phyloP scores from a whole-genome alignment of 345 rosid genomes.

The Euphorbia peplus region DNA sequence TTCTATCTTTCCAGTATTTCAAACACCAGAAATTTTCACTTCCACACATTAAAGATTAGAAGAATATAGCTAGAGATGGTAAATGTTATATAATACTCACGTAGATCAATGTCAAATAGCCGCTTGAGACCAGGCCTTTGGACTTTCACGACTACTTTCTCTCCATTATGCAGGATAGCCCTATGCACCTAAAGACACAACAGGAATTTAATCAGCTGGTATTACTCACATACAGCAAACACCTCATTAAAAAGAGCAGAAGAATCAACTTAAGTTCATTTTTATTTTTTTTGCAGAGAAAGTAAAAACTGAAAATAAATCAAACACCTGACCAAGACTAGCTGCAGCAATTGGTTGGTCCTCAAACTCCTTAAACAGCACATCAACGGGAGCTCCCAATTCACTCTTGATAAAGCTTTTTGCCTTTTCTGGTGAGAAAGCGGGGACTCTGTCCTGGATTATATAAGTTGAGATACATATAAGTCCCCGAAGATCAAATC shows the following conservation, averaged over 20 bases:
- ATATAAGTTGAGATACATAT: neutral
- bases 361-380: constrained; percentile 75
- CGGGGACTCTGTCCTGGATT: constrained; percentile 87
- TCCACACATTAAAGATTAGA: neutral
- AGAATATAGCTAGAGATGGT: constrained; percentile 7
- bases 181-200: constrained; percentile 67
- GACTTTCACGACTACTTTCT: constrained; percentile 85
- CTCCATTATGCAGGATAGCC: constrained; percentile 85
- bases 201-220: constrained; percentile 26
- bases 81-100: constrained; percentile 41
- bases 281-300: neutral
- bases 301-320: constrained; percentile 21
- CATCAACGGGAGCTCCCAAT: constrained; percentile 69
- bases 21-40: neutral
- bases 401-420: constrained; percentile 63
- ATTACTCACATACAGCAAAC: neutral
- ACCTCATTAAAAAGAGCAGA: neutral
- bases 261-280: too few relatives aligned
- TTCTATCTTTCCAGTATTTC: neutral
- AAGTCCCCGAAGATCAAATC: neutral
- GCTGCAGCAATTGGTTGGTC: constrained; percentile 97
- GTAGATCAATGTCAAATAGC: constrained; percentile 87
- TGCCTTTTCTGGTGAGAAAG: constrained; percentile 86
- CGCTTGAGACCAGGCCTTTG: constrained; percentile 94
- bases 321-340: constrained; percentile 98